These are phyloP conservation scores for Collybiopsis luxurians DNA, from an alignment of 768 basidiomycete species.

Conservation along the genomic window DNA sequence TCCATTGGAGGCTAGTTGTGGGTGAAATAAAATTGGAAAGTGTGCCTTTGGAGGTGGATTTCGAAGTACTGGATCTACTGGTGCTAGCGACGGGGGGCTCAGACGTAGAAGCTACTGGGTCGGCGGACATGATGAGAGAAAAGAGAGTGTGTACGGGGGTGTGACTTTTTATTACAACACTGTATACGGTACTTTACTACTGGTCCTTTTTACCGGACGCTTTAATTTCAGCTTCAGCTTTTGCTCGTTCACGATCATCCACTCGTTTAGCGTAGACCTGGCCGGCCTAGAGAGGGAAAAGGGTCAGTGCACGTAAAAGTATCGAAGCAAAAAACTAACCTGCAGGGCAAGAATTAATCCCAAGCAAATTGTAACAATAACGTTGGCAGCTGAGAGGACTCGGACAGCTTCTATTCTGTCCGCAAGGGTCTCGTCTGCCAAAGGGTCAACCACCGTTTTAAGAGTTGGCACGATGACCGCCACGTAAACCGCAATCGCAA, in stretches of 20 bases:
- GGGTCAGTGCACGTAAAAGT: conserved; percentile 12
- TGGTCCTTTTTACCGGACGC: conserved; percentile 1
- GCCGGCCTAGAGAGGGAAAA: conserved; percentile 53
- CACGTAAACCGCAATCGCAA: conserved; percentile 76
- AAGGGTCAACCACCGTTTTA: conserved; percentile 68
- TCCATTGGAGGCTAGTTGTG: conserved; percentile 1
- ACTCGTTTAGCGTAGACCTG: conserved; percentile 69
- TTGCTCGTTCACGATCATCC: conserved; percentile 14
- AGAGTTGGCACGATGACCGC: conserved; percentile 78
- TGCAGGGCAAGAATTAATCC: conserved; percentile 67
- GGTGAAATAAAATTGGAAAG: background rate
- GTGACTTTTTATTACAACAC: background rate
- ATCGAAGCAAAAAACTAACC: conserved; percentile 41
- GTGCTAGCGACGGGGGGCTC: background rate
- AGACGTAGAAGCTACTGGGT: background rate
- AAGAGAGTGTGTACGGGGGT: background rate
- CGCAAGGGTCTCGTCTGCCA: conserved; percentile 50
- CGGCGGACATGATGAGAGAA: background rate
- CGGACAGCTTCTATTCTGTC: conserved; percentile 79
- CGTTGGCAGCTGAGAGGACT: conserved; percentile 83
- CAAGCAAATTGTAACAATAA: conserved; percentile 72
- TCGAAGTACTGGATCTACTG: background rate
- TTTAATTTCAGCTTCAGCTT: background rate
- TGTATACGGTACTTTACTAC: background rate
- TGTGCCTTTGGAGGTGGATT: background rate